Evolutionary conservation across 2,329 filamentous ascomycete species (phyloP), one percentile per base, ranked within the genome.

Genomic region (Leptographium galeiforme): DNA sequence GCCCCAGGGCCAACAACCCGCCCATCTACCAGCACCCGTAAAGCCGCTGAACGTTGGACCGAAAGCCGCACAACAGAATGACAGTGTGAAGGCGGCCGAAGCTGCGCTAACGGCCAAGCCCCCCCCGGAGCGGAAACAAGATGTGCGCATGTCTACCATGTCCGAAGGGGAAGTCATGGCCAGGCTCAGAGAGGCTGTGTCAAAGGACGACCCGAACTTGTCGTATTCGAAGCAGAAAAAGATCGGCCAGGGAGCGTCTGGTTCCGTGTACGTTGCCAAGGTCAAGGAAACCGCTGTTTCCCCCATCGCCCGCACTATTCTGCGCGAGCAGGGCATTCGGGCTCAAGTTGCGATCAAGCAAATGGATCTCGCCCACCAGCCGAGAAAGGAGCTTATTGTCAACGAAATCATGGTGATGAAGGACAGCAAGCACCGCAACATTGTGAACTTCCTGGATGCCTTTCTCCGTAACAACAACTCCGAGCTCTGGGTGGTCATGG

Each of bases 381-480:
- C 93, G 48, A 80, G 93, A 55, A 98, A 98, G 75, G 93, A 98
- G 70, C 74, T 98, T 63, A 98, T 98, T 64, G 93, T 98, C 52
- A 98, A 98, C 68, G 93, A 98, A 66, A 98, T 98, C 64, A 94
- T 98, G 73, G 93, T 98, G 56, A 98, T 98, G 93, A 96, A 97
- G 73, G 93, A 98, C 72, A 95, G 89, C 74, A 87, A 90, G 66
- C 93, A 98, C 68, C 84, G 86, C 57, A 98, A 98, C 70, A 98
- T 98, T 73, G 93, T 98, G 70, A 98, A 98, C 71, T 98, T 95
- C 72, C 74, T 98, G 38, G 93, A 98, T 62, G 90, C 91, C 4
- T 98, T 97, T 75, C 72, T 98, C 64, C 87, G 93, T 63, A 95
- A 96, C 68, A 91, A 93, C 68, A 89, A 87, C 63, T 81, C 87